Conservation (phyloP, 2,329 filamentous ascomycete species). For the Aspergillus sp. region DNA sequence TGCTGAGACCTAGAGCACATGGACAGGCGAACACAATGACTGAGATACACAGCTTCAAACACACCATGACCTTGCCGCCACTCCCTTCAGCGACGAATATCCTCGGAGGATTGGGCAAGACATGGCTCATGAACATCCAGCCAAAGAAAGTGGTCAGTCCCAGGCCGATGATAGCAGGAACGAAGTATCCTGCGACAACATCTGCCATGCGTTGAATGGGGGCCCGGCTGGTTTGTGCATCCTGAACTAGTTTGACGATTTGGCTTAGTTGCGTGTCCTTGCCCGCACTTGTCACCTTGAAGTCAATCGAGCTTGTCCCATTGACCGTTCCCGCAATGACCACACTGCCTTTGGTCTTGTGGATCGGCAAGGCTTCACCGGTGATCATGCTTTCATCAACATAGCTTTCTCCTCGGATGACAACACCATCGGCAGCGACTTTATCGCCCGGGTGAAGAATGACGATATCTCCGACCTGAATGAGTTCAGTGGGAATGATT, state of each 20-base stretch:
- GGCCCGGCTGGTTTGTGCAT: constrained; percentile 89
- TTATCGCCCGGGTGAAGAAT: constrained; percentile 93
- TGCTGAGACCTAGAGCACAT: constrained; percentile 91
- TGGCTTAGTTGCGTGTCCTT: constrained; percentile 96
- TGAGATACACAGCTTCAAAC: constrained; percentile 94
- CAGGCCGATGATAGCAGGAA: constrained; percentile 81
- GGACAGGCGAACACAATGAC: constrained; percentile 98
- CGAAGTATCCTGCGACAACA: constrained; percentile 86
- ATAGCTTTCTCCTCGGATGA: constrained; percentile 87
- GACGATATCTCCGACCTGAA: constrained; percentile 91
- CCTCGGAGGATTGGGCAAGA: constrained; percentile 76
- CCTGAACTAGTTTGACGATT: constrained; percentile 97
- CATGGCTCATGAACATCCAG: constrained; percentile 94
- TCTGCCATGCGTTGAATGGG: constrained; percentile 94
- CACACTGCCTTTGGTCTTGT: constrained; percentile 75
- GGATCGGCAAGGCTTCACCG: constrained; percentile 91
- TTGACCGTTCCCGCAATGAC: constrained; percentile 96
- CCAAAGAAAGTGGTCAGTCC: constrained; percentile 80
- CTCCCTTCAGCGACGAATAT: constrained; percentile 79
- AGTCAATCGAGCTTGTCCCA: constrained; percentile 84
- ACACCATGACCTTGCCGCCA: constrained; percentile 93
- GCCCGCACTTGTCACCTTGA: constrained; percentile 86
- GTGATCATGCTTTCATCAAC: constrained; percentile 99
- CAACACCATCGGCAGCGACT: constrained; percentile 85
- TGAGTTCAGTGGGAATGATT: constrained; percentile 86